Percentiles rank a stretch among this genome's conserved stretches.
Conservation (phyloP, 805 yeast species). For the Maudiozyma saulgeensis region DNA sequence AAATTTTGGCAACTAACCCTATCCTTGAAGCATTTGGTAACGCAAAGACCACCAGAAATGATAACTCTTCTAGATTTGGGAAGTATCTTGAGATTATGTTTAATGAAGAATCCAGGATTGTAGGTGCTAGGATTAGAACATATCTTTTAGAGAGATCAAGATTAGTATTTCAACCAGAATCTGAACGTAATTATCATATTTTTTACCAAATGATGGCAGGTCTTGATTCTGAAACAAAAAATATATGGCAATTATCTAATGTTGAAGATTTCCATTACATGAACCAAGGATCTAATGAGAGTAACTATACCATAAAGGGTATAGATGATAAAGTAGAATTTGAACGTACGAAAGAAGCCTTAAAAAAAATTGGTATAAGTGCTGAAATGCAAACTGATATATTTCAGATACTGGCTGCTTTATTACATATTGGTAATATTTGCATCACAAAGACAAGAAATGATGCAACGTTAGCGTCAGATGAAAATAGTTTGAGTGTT, state of each 20-base stretch:
- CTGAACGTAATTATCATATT: slow-evolving; percentile 90
- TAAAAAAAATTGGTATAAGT: slow-evolving; percentile 66
- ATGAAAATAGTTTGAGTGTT: slow-evolving; percentile 73
- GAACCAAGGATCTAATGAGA: slow-evolving; percentile 74
- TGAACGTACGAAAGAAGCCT: slow-evolving; percentile 62
- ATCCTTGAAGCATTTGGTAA: slow-evolving; percentile 89
- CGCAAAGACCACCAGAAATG: slow-evolving; percentile 86
- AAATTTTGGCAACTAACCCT: slow-evolving; percentile 92
- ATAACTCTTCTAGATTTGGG: slow-evolving; percentile 92
- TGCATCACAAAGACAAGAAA: slow-evolving; percentile 76
- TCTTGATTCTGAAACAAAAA: slow-evolving; percentile 41
- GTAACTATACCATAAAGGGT: slow-evolving; percentile 42
- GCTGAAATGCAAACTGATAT: slow-evolving; percentile 52
- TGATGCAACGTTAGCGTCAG: slow-evolving; percentile 72
- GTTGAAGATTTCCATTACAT: slow-evolving; percentile 70
- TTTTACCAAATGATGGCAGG: slow-evolving; percentile 86
- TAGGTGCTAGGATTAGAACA: slow-evolving; percentile 91
- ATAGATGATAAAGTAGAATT: slow-evolving; percentile 80
- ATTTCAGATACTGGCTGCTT: slow-evolving; percentile 74
- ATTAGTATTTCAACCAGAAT: slow-evolving; percentile 80
- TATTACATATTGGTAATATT: slow-evolving; percentile 89
- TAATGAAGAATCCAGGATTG: slow-evolving; percentile 64
- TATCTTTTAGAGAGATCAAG: slow-evolving; percentile 89
- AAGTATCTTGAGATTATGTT: slow-evolving; percentile 87
- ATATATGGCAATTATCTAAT: slow-evolving; percentile 48